Conservation (phyloP, 73 alveolate species). For the Blepharisma stoltei region DNA sequence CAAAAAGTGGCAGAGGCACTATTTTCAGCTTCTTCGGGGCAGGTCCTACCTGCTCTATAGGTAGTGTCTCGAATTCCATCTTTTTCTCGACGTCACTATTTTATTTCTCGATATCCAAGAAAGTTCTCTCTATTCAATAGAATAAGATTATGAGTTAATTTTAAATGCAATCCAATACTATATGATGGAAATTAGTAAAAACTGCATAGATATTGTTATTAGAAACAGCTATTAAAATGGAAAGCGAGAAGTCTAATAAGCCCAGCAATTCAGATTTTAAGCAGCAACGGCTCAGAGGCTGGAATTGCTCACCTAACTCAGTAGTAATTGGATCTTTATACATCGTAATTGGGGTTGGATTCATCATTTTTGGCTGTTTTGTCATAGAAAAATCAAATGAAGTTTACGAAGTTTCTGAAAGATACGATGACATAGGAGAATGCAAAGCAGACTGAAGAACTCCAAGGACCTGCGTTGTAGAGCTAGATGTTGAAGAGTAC, state of each 20-base stretch:
- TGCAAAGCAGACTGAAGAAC: slow-evolving; percentile 33
- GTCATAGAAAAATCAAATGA: slow-evolving; percentile 50
- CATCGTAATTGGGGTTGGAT: slow-evolving; percentile 52
- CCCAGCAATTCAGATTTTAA: slow-evolving; percentile 8
- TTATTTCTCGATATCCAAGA: no score
- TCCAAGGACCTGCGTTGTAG: slow-evolving; percentile 35
- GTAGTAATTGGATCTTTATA: neutral
- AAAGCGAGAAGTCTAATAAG: slow-evolving; percentile 12
- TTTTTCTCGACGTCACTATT: no score
- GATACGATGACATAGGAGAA: slow-evolving; percentile 51
- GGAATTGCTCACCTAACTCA: neutral
- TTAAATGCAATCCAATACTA: no score
- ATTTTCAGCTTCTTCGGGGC: no score
- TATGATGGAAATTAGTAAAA: no score
- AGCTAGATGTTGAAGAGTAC: slow-evolving; percentile 37
- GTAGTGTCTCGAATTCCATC: no score
- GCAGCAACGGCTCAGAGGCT: slow-evolving; percentile 15
- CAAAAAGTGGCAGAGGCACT: no score
- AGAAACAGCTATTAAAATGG: neutral
- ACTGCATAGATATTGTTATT: no score
- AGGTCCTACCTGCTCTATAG: no score
- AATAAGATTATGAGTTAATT: no score
- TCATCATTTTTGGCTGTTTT: slow-evolving; percentile 62
- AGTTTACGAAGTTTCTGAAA: slow-evolving; percentile 44
- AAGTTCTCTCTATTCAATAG: no score